Conservation (phyloP, 345 rosid genomes). For the Adansonia digitata region DNA sequence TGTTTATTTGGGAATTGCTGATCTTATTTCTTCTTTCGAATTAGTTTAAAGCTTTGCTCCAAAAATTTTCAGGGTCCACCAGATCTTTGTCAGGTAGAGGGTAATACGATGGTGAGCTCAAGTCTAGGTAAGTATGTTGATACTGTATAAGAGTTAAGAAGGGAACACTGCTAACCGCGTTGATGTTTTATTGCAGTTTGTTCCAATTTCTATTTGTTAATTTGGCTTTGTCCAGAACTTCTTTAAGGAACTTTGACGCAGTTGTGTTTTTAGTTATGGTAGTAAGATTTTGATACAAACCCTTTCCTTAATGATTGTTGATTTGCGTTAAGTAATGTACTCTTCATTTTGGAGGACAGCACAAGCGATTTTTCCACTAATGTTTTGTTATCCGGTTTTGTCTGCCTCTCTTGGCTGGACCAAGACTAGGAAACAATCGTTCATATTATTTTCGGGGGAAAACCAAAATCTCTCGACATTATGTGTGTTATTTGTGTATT, state of each 20-base stretch:
- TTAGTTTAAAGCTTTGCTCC: constrained; percentile 29
- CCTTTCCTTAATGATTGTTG: constrained; percentile 7
- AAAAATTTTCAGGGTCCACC: constrained; percentile 50
- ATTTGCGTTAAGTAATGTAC: constrained; percentile 10
- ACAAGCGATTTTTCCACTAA: too few relatives aligned
- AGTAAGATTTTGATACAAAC: constrained; percentile 1
- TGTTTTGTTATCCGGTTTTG: not conserved
- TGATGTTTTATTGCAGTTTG: not conserved
- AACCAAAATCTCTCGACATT: not conserved
- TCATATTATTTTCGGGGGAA: not conserved
- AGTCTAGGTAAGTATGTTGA: constrained; percentile 31
- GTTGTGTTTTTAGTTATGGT: constrained; percentile 2
- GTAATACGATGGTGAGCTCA: constrained; percentile 30
- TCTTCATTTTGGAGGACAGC: not conserved
- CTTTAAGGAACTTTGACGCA: constrained; percentile 3
- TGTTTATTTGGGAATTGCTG: constrained; percentile 15
- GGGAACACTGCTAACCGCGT: constrained; percentile 3
- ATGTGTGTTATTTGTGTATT: not conserved
- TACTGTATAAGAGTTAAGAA: constrained; percentile 14
- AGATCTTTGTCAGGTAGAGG: constrained; percentile 33
- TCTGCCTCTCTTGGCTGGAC: not conserved
- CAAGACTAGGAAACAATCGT: too few relatives aligned
- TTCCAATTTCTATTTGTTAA: constrained; percentile 11
- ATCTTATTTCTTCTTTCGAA: constrained; percentile 13
- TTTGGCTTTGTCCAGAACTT: constrained; percentile 12